A percentile compares a stretch with the other conserved stretches of the same genome.
phyloP scores from a whole-genome alignment of 345 rosid species.

The Salix arbutifolia region DNA sequence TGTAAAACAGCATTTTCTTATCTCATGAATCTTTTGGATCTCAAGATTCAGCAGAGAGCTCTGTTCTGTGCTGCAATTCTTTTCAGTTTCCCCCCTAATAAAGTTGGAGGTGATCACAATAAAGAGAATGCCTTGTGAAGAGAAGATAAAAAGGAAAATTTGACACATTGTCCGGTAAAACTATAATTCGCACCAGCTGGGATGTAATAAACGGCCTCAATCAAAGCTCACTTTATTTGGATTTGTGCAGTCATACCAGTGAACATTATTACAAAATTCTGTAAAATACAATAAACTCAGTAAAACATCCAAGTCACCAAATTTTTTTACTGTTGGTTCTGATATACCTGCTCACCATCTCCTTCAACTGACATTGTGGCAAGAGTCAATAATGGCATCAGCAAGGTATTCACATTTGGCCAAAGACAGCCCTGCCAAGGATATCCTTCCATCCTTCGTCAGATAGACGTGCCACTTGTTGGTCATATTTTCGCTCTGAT shows the following conservation, averaged over 20 bases:
- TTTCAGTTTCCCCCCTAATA: background rate
- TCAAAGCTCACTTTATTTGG: background rate
- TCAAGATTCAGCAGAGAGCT: background rate
- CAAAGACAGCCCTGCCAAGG: slow-evolving; percentile 79
- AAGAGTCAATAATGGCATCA: slow-evolving; percentile 81
- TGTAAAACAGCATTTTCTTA: background rate
- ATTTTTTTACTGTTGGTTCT: slow-evolving; percentile 10
- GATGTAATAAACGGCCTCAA: background rate
- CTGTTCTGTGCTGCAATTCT: background rate
- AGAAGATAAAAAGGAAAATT: background rate
- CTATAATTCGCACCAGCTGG: background rate
- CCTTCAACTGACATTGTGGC: slow-evolving; percentile 63
- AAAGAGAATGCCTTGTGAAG: background rate
- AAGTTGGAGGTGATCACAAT: background rate
- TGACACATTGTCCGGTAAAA: background rate
- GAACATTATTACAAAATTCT: slow-evolving; percentile 15
- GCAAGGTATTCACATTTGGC: slow-evolving; percentile 95
- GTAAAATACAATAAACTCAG: background rate
- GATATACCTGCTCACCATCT: slow-evolving; percentile 9
- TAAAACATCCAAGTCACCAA: slow-evolving; percentile 13
- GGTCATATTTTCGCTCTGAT: slow-evolving; percentile 84
- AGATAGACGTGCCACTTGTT: slow-evolving; percentile 89
- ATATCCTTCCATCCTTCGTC: slow-evolving; percentile 96
- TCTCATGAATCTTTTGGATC: background rate
- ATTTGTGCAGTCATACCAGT: background rate